Evolutionary conservation across 352 stramenopile species (phyloP).

Genomic region (Phytophthora sojae): DNA sequence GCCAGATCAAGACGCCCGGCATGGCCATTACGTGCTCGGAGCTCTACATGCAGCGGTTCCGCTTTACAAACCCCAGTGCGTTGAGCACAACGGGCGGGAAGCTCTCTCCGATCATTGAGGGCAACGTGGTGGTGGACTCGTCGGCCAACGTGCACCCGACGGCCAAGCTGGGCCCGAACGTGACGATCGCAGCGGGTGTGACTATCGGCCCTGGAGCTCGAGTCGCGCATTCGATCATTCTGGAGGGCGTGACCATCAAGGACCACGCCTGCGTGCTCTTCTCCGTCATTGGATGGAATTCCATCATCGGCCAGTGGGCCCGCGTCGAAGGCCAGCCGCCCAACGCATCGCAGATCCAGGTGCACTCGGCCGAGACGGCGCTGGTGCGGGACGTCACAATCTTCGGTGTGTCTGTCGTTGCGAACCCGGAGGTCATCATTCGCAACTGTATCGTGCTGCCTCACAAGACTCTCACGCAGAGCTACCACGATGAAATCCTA

Average conservation of each 20-base stretch:
- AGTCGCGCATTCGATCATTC: slow-evolving; percentile 89
- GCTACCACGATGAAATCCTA: slow-evolving; percentile 91
- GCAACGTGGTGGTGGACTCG: slow-evolving; percentile 87
- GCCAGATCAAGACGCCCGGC: slow-evolving; percentile 91
- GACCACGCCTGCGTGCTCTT: slow-evolving; percentile 90
- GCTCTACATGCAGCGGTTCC: slow-evolving; percentile 92
- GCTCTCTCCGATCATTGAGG: slow-evolving; percentile 85
- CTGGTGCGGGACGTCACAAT: slow-evolving; percentile 92
- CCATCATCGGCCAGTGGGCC: slow-evolving; percentile 88
- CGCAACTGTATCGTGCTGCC: slow-evolving; percentile 91
- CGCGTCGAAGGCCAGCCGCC: slow-evolving; percentile 85
- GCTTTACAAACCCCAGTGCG: slow-evolving; percentile 88
- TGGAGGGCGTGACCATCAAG: slow-evolving; percentile 90
- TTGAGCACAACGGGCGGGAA: slow-evolving; percentile 85
- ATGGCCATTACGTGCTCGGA: slow-evolving; percentile 92
- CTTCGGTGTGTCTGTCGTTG: slow-evolving; percentile 89
- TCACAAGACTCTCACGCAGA: slow-evolving; percentile 89
- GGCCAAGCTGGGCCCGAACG: slow-evolving; percentile 88
- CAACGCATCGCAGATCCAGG: slow-evolving; percentile 77
- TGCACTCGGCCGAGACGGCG: slow-evolving; percentile 70
- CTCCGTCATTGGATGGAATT: slow-evolving; percentile 91
- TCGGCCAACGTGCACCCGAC: slow-evolving; percentile 85
- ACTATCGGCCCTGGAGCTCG: slow-evolving; percentile 83
- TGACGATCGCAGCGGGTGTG: slow-evolving; percentile 85
- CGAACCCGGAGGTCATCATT: slow-evolving; percentile 89